Conservation (phyloP, 2,329 filamentous ascomycete genomes). For the Chrysosporium queenslandicum region DNA sequence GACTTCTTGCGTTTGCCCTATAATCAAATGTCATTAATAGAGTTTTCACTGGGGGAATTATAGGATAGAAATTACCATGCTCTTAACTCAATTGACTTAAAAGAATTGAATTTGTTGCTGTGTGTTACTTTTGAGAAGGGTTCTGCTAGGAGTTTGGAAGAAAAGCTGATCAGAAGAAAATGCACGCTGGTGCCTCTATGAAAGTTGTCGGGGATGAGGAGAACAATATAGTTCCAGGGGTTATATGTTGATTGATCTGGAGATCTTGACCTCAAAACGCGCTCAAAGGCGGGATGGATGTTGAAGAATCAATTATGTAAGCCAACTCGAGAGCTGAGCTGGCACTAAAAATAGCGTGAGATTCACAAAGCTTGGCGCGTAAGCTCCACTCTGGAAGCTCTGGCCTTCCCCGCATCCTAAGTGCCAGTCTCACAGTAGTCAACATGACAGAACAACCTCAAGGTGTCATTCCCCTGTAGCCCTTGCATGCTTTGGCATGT, state of each 20-base stretch:
- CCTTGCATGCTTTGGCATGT: no score
- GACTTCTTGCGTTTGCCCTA: slow-evolving; percentile 90
- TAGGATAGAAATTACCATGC: neutral
- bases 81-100: neutral
- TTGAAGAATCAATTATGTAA: neutral
- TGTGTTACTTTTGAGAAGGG: no score
- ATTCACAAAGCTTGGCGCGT: neutral
- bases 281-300: neutral
- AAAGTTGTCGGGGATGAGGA: no score
- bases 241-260: no score
- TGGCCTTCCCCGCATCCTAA: slow-evolving; percentile 8
- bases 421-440: neutral
- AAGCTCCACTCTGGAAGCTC: neutral
- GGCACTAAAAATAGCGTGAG: neutral
- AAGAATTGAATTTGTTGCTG: no score
- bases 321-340: no score
- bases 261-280: neutral
- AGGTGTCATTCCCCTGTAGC: neutral
- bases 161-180: no score
- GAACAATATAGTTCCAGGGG: no score
- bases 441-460: neutral
- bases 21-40: neutral
- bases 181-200: no score
- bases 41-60: neutral
- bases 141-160: no score